phyloP scores from a whole-genome alignment of 2,329 filamentous ascomycete genomes.

The Talaromyces sp. region DNA sequence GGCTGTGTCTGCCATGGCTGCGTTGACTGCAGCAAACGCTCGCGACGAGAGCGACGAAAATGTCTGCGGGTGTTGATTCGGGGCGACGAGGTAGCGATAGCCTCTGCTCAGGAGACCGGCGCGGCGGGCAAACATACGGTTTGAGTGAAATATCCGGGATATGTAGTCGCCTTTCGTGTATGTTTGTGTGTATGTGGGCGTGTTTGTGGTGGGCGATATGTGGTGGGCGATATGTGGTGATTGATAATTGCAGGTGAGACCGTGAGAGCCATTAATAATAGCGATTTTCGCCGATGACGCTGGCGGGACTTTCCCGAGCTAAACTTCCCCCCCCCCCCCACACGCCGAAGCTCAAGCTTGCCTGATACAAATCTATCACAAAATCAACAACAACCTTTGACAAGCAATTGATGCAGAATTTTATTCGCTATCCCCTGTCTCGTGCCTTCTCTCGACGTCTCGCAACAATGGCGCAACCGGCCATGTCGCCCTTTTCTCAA shows the following conservation, averaged over 20 bases:
- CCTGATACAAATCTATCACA: neutral
- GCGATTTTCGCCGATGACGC: constrained; percentile 10
- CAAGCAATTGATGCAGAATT: neutral
- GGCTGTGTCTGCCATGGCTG: constrained; percentile 42
- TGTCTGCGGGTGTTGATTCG: constrained; percentile 17
- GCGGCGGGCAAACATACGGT: constrained; percentile 33
- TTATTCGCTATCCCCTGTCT: constrained; percentile 8
- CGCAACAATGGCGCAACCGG: constrained; percentile 27
- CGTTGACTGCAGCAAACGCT: constrained; percentile 29
- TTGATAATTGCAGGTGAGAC: neutral
- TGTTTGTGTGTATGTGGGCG: neutral
- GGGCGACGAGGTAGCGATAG: constrained; percentile 34
- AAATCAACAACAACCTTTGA: neutral
- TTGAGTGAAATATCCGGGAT: neutral
- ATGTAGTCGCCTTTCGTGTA: neutral
- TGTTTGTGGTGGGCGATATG: neutral
- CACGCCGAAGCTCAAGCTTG: constrained; percentile 20
- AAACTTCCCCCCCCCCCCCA: constrained; percentile 2
- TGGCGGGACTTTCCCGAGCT: constrained; percentile 5
- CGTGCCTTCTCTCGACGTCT: constrained; percentile 7
- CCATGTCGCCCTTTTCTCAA: constrained; percentile 54
- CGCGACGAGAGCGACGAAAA: constrained; percentile 32
- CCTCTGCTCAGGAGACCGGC: constrained; percentile 33
- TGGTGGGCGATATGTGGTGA: neutral
- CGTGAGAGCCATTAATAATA: neutral